phyloP scores from a whole-genome alignment of 148 eudicot species.

The Nepenthes mirabilis region DNA sequence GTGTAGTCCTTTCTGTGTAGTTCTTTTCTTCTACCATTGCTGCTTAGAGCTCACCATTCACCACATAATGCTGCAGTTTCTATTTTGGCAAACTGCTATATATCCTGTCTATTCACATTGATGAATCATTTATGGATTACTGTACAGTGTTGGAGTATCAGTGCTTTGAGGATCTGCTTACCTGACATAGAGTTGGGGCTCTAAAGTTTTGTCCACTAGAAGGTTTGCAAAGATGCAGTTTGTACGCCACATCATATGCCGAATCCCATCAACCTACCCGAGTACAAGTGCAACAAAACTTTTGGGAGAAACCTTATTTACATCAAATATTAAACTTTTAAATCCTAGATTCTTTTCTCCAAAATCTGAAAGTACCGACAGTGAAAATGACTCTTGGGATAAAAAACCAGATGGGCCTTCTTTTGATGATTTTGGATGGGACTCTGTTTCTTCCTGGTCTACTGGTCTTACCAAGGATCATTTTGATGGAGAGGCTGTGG shows the following conservation, averaged over 20 bases:
- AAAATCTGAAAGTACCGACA: conserved; percentile 15
- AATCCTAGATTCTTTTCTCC: conserved; percentile 25
- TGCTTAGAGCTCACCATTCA: too few relatives aligned
- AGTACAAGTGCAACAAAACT: conserved; percentile 2
- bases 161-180: too few relatives aligned
- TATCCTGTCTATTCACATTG: too few relatives aligned
- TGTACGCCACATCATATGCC: conserved; percentile 17
- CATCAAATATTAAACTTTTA: conserved; percentile 13
- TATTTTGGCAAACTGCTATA: too few relatives aligned
- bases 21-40: too few relatives aligned
- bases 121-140: too few relatives aligned
- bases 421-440: conserved; percentile 35
- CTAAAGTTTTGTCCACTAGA: neutral
- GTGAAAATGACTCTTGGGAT: conserved; percentile 16
- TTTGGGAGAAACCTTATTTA: conserved; percentile 4
- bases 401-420: conserved; percentile 3
- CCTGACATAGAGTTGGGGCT: too few relatives aligned
- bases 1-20: too few relatives aligned
- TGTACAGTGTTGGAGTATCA: too few relatives aligned
- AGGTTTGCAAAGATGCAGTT: conserved; percentile 22
- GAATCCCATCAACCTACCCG: conserved; percentile 5
- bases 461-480: conserved; percentile 77
- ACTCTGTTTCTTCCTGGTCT: conserved; percentile 48
- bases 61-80: too few relatives aligned
- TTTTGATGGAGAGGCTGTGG: conserved; percentile 67